These are phyloP conservation scores for Entomortierella lignicola DNA, from an alignment of 192 early-diverging fungal species.

Conservation along the genomic window DNA sequence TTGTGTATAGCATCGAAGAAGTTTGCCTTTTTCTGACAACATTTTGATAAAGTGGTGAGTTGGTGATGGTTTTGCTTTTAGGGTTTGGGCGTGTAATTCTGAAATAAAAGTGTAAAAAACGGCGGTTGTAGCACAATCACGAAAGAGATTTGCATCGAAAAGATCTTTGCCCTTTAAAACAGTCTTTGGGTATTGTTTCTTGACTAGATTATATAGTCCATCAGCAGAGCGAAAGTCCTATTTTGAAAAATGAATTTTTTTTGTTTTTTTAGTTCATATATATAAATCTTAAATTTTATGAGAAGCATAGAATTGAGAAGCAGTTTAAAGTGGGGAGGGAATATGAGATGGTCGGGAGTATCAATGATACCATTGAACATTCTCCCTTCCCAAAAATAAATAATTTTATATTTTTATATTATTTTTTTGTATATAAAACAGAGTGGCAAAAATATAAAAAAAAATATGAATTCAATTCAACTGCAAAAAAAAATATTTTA, in stretches of 20 bases:
- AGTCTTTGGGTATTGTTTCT: slow-evolving; percentile 74
- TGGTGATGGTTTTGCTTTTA: slow-evolving; percentile 79
- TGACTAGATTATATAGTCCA: slow-evolving; percentile 89
- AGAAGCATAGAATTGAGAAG: too few species aligned
- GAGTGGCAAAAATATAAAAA: background rate
- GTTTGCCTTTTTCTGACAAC: slow-evolving; percentile 78
- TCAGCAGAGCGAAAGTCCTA: slow-evolving; percentile 88
- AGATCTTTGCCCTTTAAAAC: slow-evolving; percentile 85
- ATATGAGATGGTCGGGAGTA: too few species aligned
- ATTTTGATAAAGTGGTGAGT: slow-evolving; percentile 89
- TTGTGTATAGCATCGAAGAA: slow-evolving; percentile 95
- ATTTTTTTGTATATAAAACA: too few species aligned
- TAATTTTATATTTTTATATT: too few species aligned
- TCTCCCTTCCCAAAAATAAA: too few species aligned
- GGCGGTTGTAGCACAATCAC: slow-evolving; percentile 68
- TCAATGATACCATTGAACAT: too few species aligned
- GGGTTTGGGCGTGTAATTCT: slow-evolving; percentile 80
- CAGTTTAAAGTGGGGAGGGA: too few species aligned
- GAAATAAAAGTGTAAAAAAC: slow-evolving; percentile 89
- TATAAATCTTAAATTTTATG: too few species aligned
- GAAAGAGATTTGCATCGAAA: slow-evolving; percentile 88
- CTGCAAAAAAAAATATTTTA: too few species aligned
- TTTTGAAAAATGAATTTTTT: too few species aligned
- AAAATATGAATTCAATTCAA: background rate
- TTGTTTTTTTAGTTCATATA: too few species aligned